Evolutionary conservation across 1,139 yeast genomes (phyloP).

Genomic region (Keqinozyma sinolaborantium): DNA sequence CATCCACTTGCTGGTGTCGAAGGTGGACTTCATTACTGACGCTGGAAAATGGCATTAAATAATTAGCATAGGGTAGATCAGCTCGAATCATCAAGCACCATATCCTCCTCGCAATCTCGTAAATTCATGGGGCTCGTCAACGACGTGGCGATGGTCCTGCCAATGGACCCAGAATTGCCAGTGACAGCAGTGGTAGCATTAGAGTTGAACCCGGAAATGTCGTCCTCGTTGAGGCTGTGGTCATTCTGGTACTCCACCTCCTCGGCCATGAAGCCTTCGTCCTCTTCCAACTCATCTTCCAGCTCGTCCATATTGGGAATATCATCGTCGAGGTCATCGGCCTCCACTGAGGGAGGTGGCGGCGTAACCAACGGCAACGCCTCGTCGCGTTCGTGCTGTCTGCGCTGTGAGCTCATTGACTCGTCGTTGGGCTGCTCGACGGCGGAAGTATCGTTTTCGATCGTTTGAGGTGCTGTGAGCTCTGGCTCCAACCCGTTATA

Average conservation of each 20-base stretch:
- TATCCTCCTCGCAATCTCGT: conserved; percentile 26
- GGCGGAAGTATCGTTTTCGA: conserved; percentile 7
- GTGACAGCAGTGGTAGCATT: neutral
- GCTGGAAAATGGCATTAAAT: conserved; percentile 1
- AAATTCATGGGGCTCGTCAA: conserved; percentile 3
- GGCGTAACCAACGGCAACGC: conserved; percentile 1
- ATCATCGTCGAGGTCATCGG: conserved; percentile 10
- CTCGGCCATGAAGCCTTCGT: conserved; percentile 51
- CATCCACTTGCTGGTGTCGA: conserved; percentile 73
- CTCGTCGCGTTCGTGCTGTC: conserved; percentile 7
- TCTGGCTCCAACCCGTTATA: conserved; percentile 2
- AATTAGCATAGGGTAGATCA: neutral
- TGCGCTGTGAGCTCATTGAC: conserved; percentile 1
- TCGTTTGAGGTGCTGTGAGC: conserved; percentile 3
- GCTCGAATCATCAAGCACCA: conserved; percentile 38
- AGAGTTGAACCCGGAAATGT: neutral
- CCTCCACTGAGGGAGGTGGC: neutral
- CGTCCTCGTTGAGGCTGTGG: conserved; percentile 18
- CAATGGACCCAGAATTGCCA: neutral
- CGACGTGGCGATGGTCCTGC: conserved; percentile 1
- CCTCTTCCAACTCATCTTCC: conserved; percentile 12
- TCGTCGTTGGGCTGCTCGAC: conserved; percentile 1
- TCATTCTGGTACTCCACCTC: conserved; percentile 58
- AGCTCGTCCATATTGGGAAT: conserved; percentile 10
- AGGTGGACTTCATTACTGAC: conserved; percentile 53